Evolutionary conservation across 805 yeast species (phyloP), one percentile per base, ranked within the genome.

Genomic region (Candida adriatica): DNA sequence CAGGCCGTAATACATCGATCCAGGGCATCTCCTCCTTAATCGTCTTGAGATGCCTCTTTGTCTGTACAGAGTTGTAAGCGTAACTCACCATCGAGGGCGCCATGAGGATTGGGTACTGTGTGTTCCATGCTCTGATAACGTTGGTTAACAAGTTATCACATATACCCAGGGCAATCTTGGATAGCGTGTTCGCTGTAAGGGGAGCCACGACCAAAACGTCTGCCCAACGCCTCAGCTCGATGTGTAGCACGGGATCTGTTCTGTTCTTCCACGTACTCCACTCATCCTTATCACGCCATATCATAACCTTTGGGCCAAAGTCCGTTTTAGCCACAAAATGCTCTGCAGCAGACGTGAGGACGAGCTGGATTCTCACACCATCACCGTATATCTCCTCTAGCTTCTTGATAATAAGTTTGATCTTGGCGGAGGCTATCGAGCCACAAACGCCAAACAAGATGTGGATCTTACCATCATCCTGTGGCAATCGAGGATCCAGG

Each of bases 1-100:
- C 86, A 0, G 98, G 98, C 54, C 79, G 81, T 51, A 92, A 68
- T n/a, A 90, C 75, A 43, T 86, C 94, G 41, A 90, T 79, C 90
- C 94, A 90, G 21, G 90, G 85, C 92, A 92, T 88, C 43, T 87
- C 95, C 42, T 86, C 95, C 28, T 73, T 70, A 34, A 90, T 73
- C 21, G 80, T 63, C 38, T 74, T 68, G 39, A 90, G 62, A 42
- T 90, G 96, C 43, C 83, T 74, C 53, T 80, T 84, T 1, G 97
- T 90, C 27, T 87, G 74, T 3, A 90, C 80, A 31, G 94, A 83
- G 49, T 82, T 86, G 61, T 90, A 90, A 45, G 94, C 85, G 52
- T 85, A 79, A 37, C 94, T 82, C 20, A 85, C 86, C 97, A 90
- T 90, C 2, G 96, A 88, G 6, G 98, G 97, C 1, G 97, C 97